phyloP scores from a whole-genome alignment of 352 stramenopile genomes.

The Globisporangium barbulae region DNA sequence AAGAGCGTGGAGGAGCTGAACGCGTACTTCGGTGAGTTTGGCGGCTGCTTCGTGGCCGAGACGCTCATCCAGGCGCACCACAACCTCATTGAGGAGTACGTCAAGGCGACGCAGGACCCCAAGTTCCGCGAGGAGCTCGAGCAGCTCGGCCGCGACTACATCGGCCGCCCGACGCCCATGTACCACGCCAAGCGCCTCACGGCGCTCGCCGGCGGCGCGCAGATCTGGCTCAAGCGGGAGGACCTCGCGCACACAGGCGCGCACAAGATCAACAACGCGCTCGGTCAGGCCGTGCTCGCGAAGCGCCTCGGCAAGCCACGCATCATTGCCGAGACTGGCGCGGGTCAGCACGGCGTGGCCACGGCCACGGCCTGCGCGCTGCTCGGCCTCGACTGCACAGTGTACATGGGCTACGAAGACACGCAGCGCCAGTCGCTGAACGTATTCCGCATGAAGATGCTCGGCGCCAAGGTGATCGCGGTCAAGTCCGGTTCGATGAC shows the following conservation, averaged over 20 bases:
- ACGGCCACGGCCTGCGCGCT: conserved; percentile 97
- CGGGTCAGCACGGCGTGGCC: conserved; percentile 97
- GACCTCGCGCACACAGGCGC: conserved; percentile 97
- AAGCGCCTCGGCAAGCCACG: conserved; percentile 96
- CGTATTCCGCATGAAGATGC: conserved; percentile 99
- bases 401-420: conserved; percentile 99
- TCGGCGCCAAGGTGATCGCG: conserved; percentile 97
- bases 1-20: conserved; percentile 52
- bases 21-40: conserved; percentile 93
- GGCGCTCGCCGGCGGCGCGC: conserved; percentile 87
- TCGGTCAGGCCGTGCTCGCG: conserved; percentile 95
- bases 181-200: conserved; percentile 97
- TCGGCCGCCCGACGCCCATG: conserved; percentile 93
- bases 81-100: conserved; percentile 94
- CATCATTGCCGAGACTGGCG: conserved; percentile 98
- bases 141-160: conserved; percentile 93
- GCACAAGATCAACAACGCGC: conserved; percentile 99
- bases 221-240: conserved; percentile 99
- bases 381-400: conserved; percentile 93
- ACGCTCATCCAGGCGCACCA: conserved; percentile 96
- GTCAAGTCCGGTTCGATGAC: conserved; percentile 95
- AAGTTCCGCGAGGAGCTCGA: conserved; percentile 94
- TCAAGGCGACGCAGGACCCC: conserved; percentile 93
- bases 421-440: conserved; percentile 97
- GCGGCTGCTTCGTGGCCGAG: conserved; percentile 97